These are phyloP conservation scores for Daldinia vernicosa DNA, from an alignment of 495 filamentous ascomycete species.

Conservation along the genomic window DNA sequence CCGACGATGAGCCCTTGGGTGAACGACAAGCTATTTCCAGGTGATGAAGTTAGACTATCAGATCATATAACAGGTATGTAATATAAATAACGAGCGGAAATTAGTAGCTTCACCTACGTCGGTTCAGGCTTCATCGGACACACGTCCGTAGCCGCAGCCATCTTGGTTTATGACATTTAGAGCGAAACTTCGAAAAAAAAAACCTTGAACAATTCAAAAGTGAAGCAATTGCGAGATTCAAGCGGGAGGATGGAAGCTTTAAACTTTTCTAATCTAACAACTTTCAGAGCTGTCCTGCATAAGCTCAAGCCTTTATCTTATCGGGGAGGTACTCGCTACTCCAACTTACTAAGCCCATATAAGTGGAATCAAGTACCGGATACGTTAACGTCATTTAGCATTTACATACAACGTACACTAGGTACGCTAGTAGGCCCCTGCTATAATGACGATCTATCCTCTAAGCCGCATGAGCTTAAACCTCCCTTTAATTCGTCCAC, in stretches of 20 bases:
- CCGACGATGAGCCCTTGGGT: constrained; percentile 93
- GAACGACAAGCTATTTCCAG: constrained; percentile 74
- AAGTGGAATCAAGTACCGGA: not conserved
- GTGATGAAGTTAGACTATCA: constrained; percentile 33
- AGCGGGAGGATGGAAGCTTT: constrained; percentile 15
- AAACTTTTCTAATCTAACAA: constrained; percentile 13
- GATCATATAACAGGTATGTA: constrained; percentile 18
- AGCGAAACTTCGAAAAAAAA: constrained; percentile 4
- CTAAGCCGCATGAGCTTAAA: constrained; percentile 24
- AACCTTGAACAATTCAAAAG: constrained; percentile 8
- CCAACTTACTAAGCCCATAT: not conserved
- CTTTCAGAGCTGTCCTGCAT: constrained; percentile 16
- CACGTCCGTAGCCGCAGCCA: constrained; percentile 47
- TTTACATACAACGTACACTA: not conserved
- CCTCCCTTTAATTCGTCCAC: not conserved
- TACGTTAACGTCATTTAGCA: constrained; percentile 33
- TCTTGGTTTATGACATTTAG: constrained; percentile 26
- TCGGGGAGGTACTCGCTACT: constrained; percentile 29
- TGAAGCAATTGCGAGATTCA: constrained; percentile 9
- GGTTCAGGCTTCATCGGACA: constrained; percentile 58
- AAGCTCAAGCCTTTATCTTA: constrained; percentile 44
- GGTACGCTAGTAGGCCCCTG: constrained; percentile 15
- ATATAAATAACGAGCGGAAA: constrained; percentile 11
- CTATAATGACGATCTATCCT: constrained; percentile 34
- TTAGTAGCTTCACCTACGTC: constrained; percentile 48